Evolutionary conservation across 257 asterid species (phyloP).

Genomic region (Solanum microdontum): DNA sequence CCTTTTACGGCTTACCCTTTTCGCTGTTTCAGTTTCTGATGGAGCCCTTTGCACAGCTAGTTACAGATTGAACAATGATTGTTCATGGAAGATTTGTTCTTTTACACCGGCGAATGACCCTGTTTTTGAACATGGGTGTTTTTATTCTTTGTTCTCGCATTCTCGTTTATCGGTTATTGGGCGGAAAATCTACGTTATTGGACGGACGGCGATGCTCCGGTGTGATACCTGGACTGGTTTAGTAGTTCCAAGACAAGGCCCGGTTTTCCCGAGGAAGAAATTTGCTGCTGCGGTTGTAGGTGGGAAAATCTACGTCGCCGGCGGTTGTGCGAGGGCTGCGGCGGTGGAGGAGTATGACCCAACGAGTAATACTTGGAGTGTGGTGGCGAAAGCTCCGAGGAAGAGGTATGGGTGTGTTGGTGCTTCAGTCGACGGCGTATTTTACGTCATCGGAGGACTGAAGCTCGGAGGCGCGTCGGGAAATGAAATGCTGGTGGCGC

Average conservation of each 20-base stretch:
- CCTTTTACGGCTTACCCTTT: slow-evolving; percentile 38
- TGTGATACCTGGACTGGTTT: slow-evolving; percentile 87
- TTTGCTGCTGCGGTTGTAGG: slow-evolving; percentile 62
- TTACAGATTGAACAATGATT: slow-evolving; percentile 25
- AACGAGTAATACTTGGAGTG: slow-evolving; percentile 44
- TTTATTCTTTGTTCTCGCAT: slow-evolving; percentile 32
- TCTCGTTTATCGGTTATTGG: slow-evolving; percentile 50
- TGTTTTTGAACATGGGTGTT: slow-evolving; percentile 6
- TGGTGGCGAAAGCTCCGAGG: slow-evolving; percentile 46
- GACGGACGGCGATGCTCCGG: slow-evolving; percentile 55
- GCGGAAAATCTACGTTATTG: slow-evolving; percentile 58
- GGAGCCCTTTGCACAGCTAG: slow-evolving; percentile 60
- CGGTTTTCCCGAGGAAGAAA: slow-evolving; percentile 51
- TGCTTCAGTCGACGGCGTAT: slow-evolving; percentile 59
- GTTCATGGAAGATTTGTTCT: slow-evolving; percentile 48
- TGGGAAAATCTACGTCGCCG: slow-evolving; percentile 64
- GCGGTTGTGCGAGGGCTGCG: slow-evolving; percentile 49
- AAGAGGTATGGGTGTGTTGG: slow-evolving; percentile 77
- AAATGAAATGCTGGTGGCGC: slow-evolving; percentile 4
- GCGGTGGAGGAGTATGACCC: slow-evolving; percentile 87
- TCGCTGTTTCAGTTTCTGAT: slow-evolving; percentile 42
- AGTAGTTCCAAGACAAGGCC: slow-evolving; percentile 42
- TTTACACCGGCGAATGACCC: slow-evolving; percentile 18
- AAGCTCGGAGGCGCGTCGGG: slow-evolving; percentile 35
- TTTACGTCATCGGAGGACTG: slow-evolving; percentile 65